Percentiles rank a stretch among this genome's conserved stretches.
phyloP scores from a whole-genome alignment of 768 basidiomycete species.

The Boletus subparvulus region DNA sequence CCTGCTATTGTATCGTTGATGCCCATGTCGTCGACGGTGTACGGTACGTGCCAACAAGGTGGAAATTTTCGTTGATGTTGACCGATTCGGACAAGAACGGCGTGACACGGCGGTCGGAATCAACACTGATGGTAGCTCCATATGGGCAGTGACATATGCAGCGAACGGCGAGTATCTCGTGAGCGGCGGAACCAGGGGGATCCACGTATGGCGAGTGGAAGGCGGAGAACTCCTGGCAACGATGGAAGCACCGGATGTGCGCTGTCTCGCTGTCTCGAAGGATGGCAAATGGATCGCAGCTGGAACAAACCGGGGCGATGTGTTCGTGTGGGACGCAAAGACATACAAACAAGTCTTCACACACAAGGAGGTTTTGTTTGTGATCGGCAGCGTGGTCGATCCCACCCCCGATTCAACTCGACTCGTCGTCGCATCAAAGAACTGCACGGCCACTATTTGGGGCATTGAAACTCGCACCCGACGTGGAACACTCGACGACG shows the following conservation, averaged over 20 bases:
- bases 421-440: background rate
- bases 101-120: too few species aligned
- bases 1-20: too few species aligned
- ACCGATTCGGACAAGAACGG: background rate
- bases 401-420: constrained; percentile 6
- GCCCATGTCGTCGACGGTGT: too few species aligned
- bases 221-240: background rate
- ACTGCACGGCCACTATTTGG: background rate
- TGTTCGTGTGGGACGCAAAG: background rate
- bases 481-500: too few species aligned
- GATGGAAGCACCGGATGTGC: background rate
- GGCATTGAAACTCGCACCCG: background rate
- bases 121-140: too few species aligned
- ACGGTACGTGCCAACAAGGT: too few species aligned
- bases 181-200: background rate
- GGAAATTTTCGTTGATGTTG: too few species aligned
- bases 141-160: background rate
- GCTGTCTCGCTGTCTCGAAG: background rate
- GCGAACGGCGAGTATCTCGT: background rate
- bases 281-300: background rate
- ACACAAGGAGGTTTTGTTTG: too few species aligned
- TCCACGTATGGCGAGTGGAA: background rate
- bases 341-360: background rate
- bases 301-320: background rate
- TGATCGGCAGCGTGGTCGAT: background rate